Percentiles rank a stretch among this genome's conserved stretches.
Evolutionary conservation across 352 stramenopile genomes (phyloP).

Genomic region (Pythium sp.): DNA sequence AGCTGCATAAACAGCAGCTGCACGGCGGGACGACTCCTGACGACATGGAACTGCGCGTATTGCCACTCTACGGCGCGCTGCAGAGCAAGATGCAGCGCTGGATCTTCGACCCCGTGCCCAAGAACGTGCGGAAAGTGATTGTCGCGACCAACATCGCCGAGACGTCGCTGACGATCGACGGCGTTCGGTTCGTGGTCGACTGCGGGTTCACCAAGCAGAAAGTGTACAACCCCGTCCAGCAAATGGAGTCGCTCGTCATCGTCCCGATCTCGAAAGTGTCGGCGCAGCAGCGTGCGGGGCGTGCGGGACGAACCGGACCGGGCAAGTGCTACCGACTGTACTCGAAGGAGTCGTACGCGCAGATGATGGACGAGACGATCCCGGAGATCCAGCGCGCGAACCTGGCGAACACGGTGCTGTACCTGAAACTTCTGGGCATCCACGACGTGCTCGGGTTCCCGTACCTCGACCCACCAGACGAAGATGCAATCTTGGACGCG

Average conservation of each 20-base stretch:
- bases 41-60: conserved; percentile 57
- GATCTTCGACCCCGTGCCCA: conserved; percentile 92
- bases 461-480: conserved; percentile 65
- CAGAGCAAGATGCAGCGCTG: conserved; percentile 89
- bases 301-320: conserved; percentile 93
- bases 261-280: conserved; percentile 94
- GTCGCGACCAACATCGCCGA: conserved; percentile 94
- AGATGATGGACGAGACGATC: conserved; percentile 97
- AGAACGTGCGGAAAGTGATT: conserved; percentile 80
- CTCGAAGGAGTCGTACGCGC: conserved; percentile 95
- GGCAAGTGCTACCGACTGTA: conserved; percentile 99
- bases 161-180: conserved; percentile 98
- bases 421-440: conserved; percentile 72
- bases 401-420: conserved; percentile 94
- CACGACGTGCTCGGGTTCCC: conserved; percentile 68
- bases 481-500: conserved; percentile 70
- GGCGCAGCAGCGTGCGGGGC: conserved; percentile 93
- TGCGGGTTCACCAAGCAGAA: conserved; percentile 92
- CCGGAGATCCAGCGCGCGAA: conserved; percentile 97
- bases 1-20: conserved; percentile 27
- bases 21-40: conserved; percentile 7
- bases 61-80: conserved; percentile 96
- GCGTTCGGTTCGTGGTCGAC: conserved; percentile 86
- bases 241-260: conserved; percentile 87
- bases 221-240: conserved; percentile 73